phyloP scores from a whole-genome alignment of 1,139 yeast species.

The Citeromyces hawaiiensis region DNA sequence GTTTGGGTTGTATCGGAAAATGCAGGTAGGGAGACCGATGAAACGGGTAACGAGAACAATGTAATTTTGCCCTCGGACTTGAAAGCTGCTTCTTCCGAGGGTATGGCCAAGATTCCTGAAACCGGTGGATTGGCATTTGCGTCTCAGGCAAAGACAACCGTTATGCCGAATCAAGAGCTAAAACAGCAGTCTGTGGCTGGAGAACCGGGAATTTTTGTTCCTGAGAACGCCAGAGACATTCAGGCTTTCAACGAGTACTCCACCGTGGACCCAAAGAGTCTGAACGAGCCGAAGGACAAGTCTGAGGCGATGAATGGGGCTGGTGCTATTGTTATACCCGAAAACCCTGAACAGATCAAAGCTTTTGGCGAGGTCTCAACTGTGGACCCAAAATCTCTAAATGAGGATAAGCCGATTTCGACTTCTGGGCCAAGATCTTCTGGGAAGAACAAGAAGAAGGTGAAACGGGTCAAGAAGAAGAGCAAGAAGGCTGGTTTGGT shows the following conservation, averaged over 20 bases:
- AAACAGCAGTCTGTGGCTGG: slow-evolving; percentile 28
- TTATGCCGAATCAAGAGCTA: slow-evolving; percentile 38
- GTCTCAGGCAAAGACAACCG: slow-evolving; percentile 28
- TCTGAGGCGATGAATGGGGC: no score
- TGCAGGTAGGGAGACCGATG: slow-evolving; percentile 28
- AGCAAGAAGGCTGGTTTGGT: slow-evolving; percentile 21
- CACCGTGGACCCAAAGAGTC: slow-evolving; percentile 25
- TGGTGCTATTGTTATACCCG: slow-evolving; percentile 24
- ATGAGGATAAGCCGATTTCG: slow-evolving; percentile 14
- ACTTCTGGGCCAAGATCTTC: slow-evolving; percentile 6
- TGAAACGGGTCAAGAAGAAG: slow-evolving; percentile 16
- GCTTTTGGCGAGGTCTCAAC: slow-evolving; percentile 30
- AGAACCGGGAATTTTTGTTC: slow-evolving; percentile 47
- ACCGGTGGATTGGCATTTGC: slow-evolving; percentile 27
- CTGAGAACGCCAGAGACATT: slow-evolving; percentile 31
- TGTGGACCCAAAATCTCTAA: slow-evolving; percentile 33
- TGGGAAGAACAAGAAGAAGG: slow-evolving; percentile 15
- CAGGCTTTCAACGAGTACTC: slow-evolving; percentile 34
- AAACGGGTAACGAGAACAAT: slow-evolving; percentile 39
- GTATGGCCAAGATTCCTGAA: slow-evolving; percentile 37
- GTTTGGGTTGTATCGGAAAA: slow-evolving; percentile 34
- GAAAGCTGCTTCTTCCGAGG: slow-evolving; percentile 16
- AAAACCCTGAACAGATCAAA: slow-evolving; percentile 33
- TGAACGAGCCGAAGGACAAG: slow-evolving; percentile 34
- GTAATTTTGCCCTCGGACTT: slow-evolving; percentile 32